Evolutionary conservation across 352 stramenopile genomes (phyloP).

Genomic region (Blastocystis sp.): DNA sequence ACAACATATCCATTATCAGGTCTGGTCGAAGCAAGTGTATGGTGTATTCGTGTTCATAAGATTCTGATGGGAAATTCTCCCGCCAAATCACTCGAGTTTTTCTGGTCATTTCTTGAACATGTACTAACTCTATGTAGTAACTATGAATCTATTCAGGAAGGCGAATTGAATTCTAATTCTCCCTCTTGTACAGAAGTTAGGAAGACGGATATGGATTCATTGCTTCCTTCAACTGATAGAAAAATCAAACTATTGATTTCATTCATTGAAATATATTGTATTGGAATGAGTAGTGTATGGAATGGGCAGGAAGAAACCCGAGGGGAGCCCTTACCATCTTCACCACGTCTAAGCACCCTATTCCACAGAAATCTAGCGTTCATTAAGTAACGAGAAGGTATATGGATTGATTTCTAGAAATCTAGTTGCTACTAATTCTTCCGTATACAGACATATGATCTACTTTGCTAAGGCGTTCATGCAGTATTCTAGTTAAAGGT

Average conservation of each 20-base stretch:
- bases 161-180: neutral
- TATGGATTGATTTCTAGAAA: neutral
- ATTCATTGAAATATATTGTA: conserved; percentile 32
- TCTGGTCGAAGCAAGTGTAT: conserved; percentile 15
- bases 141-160: neutral
- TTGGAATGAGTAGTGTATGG: neutral
- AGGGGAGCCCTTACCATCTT: neutral
- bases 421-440: neutral
- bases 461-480: conserved; percentile 23
- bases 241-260: conserved; percentile 22
- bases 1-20: neutral
- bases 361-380: neutral
- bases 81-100: neutral
- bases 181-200: neutral
- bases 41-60: neutral
- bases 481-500: neutral
- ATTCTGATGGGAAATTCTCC: neutral
- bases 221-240: neutral
- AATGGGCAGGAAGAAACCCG: neutral
- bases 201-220: neutral
- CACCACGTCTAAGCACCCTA: neutral
- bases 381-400: neutral
- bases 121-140: neutral
- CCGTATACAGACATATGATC: conserved; percentile 10
- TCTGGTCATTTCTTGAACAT: conserved; percentile 18